These are phyloP conservation scores for Sporobolomyces phaffii DNA, from an alignment of 768 basidiomycete species.

Conservation along the genomic window DNA sequence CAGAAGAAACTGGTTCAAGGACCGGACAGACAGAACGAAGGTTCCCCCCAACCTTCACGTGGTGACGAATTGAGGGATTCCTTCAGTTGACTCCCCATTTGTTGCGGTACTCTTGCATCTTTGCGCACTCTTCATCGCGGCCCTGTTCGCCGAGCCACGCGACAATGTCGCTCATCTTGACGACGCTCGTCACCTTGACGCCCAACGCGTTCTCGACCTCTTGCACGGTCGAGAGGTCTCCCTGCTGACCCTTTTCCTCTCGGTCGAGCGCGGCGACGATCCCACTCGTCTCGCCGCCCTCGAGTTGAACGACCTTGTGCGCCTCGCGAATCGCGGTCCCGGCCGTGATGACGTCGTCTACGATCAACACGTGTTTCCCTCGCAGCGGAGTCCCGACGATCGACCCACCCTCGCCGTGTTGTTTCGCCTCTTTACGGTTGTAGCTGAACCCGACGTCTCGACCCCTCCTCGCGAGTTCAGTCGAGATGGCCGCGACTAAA, in stretches of 20 bases:
- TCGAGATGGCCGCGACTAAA: constrained; percentile 75
- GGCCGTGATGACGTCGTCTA: constrained; percentile 93
- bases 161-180: constrained; percentile 80
- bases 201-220: constrained; percentile 70
- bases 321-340: constrained; percentile 82
- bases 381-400: constrained; percentile 80
- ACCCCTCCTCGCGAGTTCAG: constrained; percentile 62
- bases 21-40: no score
- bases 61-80: no score
- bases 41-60: no score
- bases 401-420: constrained; percentile 89
- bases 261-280: constrained; percentile 81
- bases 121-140: constrained; percentile 57
- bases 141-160: constrained; percentile 69
- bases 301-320: constrained; percentile 65
- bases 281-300: constrained; percentile 70
- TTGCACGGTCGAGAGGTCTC: constrained; percentile 66
- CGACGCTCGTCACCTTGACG: constrained; percentile 69
- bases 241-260: constrained; percentile 67
- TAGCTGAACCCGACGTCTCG: constrained; percentile 75
- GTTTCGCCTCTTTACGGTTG: constrained; percentile 91
- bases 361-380: constrained; percentile 73
- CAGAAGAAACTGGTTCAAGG: no score
- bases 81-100: constrained; percentile 23
- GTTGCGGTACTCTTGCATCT: constrained; percentile 68